These are phyloP conservation scores for Dothidotthia symphoricarpi DNA, from an alignment of 2,329 filamentous ascomycete genomes.

Conservation along the genomic window DNA sequence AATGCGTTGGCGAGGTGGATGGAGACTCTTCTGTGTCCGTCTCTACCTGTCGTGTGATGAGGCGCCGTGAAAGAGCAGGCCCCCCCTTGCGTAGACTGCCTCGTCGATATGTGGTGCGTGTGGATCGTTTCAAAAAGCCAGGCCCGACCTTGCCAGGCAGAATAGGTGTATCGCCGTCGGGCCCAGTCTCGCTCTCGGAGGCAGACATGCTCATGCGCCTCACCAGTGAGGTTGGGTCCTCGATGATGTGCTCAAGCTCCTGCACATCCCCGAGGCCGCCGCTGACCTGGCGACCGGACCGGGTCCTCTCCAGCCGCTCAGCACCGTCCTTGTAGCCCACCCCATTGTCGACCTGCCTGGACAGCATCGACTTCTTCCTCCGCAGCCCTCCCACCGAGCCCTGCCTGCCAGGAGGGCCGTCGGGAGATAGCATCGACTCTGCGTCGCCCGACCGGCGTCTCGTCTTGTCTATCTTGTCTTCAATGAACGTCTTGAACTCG, in stretches of 20 bases:
- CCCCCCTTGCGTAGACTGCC: slow-evolving; percentile 81
- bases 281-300: slow-evolving; percentile 56
- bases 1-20: slow-evolving; percentile 50
- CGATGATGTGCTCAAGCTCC: slow-evolving; percentile 76
- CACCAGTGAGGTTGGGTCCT: slow-evolving; percentile 71
- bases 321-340: slow-evolving; percentile 79
- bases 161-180: slow-evolving; percentile 70
- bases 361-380: slow-evolving; percentile 94
- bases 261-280: slow-evolving; percentile 57
- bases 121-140: slow-evolving; percentile 82
- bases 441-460: slow-evolving; percentile 72
- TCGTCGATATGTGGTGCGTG: slow-evolving; percentile 84
- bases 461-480: slow-evolving; percentile 88
- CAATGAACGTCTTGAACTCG: slow-evolving; percentile 95
- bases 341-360: slow-evolving; percentile 79
- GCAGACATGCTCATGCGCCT: slow-evolving; percentile 62
- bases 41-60: slow-evolving; percentile 61
- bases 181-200: slow-evolving; percentile 38
- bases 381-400: slow-evolving; percentile 61
- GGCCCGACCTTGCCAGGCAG: slow-evolving; percentile 73
- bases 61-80: slow-evolving; percentile 70
- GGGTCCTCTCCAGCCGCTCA: slow-evolving; percentile 72
- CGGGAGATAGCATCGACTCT: slow-evolving; percentile 60
- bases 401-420: slow-evolving; percentile 55
- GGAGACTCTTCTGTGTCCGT: slow-evolving; percentile 56